Conservation (phyloP, 192 early-diverging fungal species). For the Linnemannia schmuckeri region DNA sequence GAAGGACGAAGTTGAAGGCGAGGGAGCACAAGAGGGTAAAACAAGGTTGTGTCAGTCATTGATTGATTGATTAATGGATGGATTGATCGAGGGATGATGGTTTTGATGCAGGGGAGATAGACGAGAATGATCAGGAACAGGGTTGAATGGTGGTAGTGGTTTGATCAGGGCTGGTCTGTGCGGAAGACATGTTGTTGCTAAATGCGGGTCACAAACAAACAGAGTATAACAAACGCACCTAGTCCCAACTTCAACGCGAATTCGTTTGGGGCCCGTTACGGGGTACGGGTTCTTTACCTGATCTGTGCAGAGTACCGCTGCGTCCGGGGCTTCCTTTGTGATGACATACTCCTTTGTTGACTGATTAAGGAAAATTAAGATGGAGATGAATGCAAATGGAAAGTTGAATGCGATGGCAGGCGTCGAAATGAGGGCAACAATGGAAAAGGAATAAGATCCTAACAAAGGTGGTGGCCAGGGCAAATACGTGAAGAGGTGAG, state of each 20-base stretch:
- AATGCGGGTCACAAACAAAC: background rate
- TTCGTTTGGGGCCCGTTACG: background rate
- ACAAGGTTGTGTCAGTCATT: background rate
- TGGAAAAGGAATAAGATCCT: background rate
- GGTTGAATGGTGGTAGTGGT: background rate
- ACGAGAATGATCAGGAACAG: background rate
- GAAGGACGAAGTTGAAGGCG: background rate
- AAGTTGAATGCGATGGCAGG: background rate
- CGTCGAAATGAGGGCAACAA: background rate
- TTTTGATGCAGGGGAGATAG: background rate
- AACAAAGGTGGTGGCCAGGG: background rate
- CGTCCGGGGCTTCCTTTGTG: background rate
- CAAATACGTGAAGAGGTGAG: background rate
- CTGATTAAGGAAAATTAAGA: background rate
- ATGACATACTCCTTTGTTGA: slow-evolving; percentile 3
- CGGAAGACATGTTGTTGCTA: background rate
- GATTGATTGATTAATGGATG: background rate
- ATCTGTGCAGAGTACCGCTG: slow-evolving; percentile 40
- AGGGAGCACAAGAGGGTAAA: background rate
- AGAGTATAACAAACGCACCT: background rate
- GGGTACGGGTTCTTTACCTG: slow-evolving; percentile 15
- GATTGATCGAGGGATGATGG: background rate
- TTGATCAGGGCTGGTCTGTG: background rate
- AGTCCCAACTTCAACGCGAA: no score
- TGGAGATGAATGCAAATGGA: background rate